Base-by-base conservation (phyloP, 306 rosid species). In the Vigna mungo region DNA sequence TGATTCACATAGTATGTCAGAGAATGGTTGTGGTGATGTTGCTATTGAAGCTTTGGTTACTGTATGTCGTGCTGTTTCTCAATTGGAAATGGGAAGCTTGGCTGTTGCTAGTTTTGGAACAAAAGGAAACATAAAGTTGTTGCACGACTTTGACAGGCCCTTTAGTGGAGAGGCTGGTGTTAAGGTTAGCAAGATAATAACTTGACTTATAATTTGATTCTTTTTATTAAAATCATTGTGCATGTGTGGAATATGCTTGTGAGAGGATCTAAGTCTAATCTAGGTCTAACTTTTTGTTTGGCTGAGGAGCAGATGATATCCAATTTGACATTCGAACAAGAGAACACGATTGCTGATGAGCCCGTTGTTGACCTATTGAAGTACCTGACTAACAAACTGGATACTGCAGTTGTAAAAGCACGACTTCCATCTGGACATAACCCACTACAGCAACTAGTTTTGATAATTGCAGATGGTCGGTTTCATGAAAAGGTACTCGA, bases 1-100 rank as follows among this genome's bases (percentile, higher is more conserved):
- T 87, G 98, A 95, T 88, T 95, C 98, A 51, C 89, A 72, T 23
- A 95, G 98, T 65, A 95, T 95, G 97, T 90, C 96, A 9, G 97
- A 92, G 84, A 88, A 80, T 84, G 15, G 87, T 59, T 79, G 93
- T n/a, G 96, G 97, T 47, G 88, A 82, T 60, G 90, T 86, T 64
- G 97, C 97, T 32, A 72, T 86, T 70, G 97, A 95, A 85, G 93
- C 97, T 72, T 69, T 92, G 85, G 97, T 95, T 46, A 90, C 97
- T 10, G 98, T 95, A 18, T 92, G 96, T 11, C 98, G 97, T 72
- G 97, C 97, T 68, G 78, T 95, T 87, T 89, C 97, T 48, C 97
- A 89, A 71, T 81, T 95, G 30, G 97, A 94, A 85, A 85, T 94
- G 85, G 97, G 96, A 47, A 86, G 83, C 79, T 82, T 95, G 48